A percentile compares a stretch with the other conserved stretches of the same genome.
Conservation (phyloP, 2,329 filamentous ascomycete species). For the Penicillium sclerotigenum region DNA sequence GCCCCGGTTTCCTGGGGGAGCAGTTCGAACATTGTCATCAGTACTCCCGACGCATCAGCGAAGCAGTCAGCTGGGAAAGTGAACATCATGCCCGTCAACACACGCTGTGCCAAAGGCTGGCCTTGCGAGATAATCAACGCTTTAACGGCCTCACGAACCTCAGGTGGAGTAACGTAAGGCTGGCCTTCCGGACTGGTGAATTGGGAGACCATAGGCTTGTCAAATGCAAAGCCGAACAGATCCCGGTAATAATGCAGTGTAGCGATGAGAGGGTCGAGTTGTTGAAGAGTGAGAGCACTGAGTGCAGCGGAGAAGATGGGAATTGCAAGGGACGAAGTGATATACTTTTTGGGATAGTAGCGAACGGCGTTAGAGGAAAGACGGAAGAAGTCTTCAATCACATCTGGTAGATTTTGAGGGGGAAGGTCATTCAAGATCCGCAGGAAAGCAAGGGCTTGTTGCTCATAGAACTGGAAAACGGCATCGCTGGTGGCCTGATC, state of each 20-base stretch:
- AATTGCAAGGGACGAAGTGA: constrained; percentile 72
- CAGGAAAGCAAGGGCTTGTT: constrained; percentile 85
- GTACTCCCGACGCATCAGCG: constrained; percentile 86
- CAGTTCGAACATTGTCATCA: constrained; percentile 84
- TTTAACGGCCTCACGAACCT: constrained; percentile 71
- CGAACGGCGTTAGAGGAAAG: constrained; percentile 86
- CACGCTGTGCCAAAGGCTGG: constrained; percentile 76
- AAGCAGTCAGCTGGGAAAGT: constrained; percentile 96
- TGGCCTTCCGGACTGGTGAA: constrained; percentile 61
- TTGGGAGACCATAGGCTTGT: constrained; percentile 58
- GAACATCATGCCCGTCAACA: constrained; percentile 98
- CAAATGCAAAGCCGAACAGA: constrained; percentile 80
- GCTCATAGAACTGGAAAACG: constrained; percentile 93
- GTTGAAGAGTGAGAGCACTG: constrained; percentile 81
- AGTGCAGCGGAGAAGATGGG: constrained; percentile 85
- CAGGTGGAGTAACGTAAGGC: constrained; percentile 60
- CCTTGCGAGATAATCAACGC: constrained; percentile 68
- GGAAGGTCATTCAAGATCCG: constrained; percentile 83
- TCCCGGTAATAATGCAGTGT: constrained; percentile 92
- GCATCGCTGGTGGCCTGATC: constrained; percentile 76
- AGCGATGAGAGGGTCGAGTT: constrained; percentile 85
- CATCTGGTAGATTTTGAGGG: constrained; percentile 70
- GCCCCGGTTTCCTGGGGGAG: constrained; percentile 72
- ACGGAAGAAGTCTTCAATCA: constrained; percentile 96
- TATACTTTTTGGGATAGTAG: constrained; percentile 82